Base-by-base conservation (phyloP, 495 filamentous ascomycete genomes). In the Pyrenopolyporus hunteri region DNA sequence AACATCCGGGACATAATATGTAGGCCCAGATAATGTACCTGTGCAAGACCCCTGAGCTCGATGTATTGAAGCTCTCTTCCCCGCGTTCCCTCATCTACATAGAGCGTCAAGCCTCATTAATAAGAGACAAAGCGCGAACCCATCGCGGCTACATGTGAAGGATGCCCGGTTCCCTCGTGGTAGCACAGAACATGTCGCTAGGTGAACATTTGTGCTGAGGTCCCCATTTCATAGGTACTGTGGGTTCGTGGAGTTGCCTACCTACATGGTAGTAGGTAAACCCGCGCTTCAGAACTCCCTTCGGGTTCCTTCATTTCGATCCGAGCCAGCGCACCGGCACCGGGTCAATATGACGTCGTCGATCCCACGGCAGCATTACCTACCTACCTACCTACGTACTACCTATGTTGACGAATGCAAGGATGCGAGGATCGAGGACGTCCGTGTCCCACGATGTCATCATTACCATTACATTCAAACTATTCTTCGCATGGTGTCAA, bases 291-390 rank as follows among this genome's bases (percentile, higher is more conserved):
- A 29, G 32, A 57, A 25, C 25, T 47, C 16, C 16, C 43, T 4
- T 23, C 28, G n/a, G 22, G 7, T 22, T 26, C 43, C 33, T 32
- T 22, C 44, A 33, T 40, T 36, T 26, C 49, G 49, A 48, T 48
- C 45, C 40, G 55, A 58, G 35, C 55, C 59, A 48, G 36, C 35
- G 44, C 51, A 55, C 28, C 28, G 61, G 61, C 20, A 47, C 37
- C 47, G 49, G 55, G 50, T 64, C 49, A 35, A 25, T 35, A 59
- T 64, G 55, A 64, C 61, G 61, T 64, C 35, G 43, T 44, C 55
- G 44, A 55, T 49, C 28, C 48, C 31, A 59, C 49, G 11, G 29
- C 43, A 45, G 45, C 22, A 44, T 59, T 37, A 26, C 49, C 20
- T n/a, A n/a, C n/a, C n/a, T n/a, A n/a, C n/a, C n/a, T n/a, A n/a